A percentile compares a stretch with the other conserved stretches of the same genome.
These are phyloP conservation scores for Coemansia sp. DNA, from an alignment of 192 early-diverging fungal genomes.

Conservation along the genomic window DNA sequence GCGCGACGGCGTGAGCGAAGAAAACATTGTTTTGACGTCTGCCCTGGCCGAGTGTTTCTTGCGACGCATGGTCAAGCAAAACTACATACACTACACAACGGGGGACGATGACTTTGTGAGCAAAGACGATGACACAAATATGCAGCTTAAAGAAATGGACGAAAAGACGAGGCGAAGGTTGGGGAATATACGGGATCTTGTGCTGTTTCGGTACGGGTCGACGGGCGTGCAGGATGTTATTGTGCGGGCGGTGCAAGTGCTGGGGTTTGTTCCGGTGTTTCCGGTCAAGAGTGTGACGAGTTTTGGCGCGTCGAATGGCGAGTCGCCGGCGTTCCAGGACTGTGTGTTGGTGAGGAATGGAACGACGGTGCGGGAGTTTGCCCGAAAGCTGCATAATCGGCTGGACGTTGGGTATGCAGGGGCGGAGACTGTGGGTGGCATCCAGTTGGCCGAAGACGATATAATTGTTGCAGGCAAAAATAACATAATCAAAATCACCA, in stretches of 20 bases:
- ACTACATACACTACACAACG: constrained; percentile 57
- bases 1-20: constrained; percentile 33
- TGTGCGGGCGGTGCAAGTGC: constrained; percentile 60
- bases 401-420: constrained; percentile 62
- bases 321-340: constrained; percentile 63
- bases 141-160: constrained; percentile 54
- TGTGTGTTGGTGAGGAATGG: constrained; percentile 70
- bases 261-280: constrained; percentile 71
- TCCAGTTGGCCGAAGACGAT: constrained; percentile 62
- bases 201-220: constrained; percentile 78
- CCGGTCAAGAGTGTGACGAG: constrained; percentile 74
- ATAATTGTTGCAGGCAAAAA: constrained; percentile 43
- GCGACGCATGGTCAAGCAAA: constrained; percentile 61
- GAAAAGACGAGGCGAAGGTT: constrained; percentile 57
- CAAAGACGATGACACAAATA: constrained; percentile 27
- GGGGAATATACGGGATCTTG: constrained; percentile 70
- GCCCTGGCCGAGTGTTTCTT: constrained; percentile 66
- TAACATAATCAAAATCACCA: constrained; percentile 38
- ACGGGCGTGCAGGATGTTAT: constrained; percentile 79
- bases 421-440: constrained; percentile 74
- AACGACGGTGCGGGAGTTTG: constrained; percentile 77
- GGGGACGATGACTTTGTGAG: constrained; percentile 61
- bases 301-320: constrained; percentile 47
- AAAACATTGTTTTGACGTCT: constrained; percentile 63
- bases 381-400: constrained; percentile 60